Base-by-base conservation (phyloP, 1,284 basidiomycete genomes). In the Leucoagaricus sp. region DNA sequence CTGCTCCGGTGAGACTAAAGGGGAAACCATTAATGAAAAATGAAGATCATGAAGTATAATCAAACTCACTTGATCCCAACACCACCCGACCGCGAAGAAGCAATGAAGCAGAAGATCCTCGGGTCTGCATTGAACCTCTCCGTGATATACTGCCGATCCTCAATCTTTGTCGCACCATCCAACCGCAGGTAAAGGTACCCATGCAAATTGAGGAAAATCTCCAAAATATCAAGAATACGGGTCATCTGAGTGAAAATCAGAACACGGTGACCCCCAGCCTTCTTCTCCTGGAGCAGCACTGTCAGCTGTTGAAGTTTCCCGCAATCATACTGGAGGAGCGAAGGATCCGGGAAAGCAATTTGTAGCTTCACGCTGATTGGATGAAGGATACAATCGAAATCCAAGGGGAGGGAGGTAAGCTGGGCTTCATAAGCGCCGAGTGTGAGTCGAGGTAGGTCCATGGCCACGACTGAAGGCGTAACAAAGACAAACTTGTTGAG, bases 231-330 rank as follows among this genome's bases (percentile, higher is more conserved):
- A 54, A 98, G 80, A 34, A 98, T 91, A 58, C 84, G 83, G 21
- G 96, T 98, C 96, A 98, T 98, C 68, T 98, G 96, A 0, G 96
- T 98, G 71, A 98, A 98, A 64, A 98, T 96, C 48, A 98, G 80
- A 21, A 94, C 83, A 1, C 96, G 89, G 68, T 98, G 95, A 0
- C 94, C 93, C 2, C 85, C 93, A 0, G 85, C 85, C 67, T 96
- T 94, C 68, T 88, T 89, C 66, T 92, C 85, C 21, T 93, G 86
- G 42, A 98, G 80, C 29, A 98, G 79, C 23, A 77, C 75, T 29
- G 87, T 84, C 3, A 98, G 84, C 61, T 89, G 83, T 67, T 98
- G 96, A 15, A 98, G 81, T 71, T 98, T 98, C 49, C 96, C 96
- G 65, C 96, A 98, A 71, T 98, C 96, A 71, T 96, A 98, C 69